Evolutionary conservation across 768 basidiomycete species (phyloP).

Genomic region (Paxillus involutus): DNA sequence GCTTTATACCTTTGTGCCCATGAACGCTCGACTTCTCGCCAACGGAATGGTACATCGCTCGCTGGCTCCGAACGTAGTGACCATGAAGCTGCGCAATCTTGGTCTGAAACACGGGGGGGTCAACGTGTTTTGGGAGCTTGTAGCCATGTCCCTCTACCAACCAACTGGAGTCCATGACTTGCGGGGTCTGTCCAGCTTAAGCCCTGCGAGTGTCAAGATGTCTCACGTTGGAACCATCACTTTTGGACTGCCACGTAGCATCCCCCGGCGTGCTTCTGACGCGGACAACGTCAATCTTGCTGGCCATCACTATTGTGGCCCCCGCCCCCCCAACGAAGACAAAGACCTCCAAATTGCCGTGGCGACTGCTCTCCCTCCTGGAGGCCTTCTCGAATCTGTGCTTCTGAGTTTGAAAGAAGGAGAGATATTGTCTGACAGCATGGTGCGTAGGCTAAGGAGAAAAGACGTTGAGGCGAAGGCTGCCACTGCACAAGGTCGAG

Average conservation of each 20-base stretch:
- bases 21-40: constrained; percentile 20
- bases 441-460: constrained; percentile 22
- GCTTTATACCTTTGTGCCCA: constrained; percentile 26
- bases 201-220: constrained; percentile 22
- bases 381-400: constrained; percentile 18
- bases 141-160: constrained; percentile 23
- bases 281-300: constrained; percentile 21
- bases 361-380: constrained; percentile 20
- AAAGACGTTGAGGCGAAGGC: constrained; percentile 20
- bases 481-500: constrained; percentile 21
- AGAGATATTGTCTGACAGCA: constrained; percentile 23
- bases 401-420: constrained; percentile 24
- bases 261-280: neutral
- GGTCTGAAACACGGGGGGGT: constrained; percentile 21
- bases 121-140: constrained; percentile 26
- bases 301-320: no score
- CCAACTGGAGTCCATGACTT: constrained; percentile 20
- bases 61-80: constrained; percentile 25
- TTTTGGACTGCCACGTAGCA: constrained; percentile 13
- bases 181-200: constrained; percentile 20
- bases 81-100: constrained; percentile 25
- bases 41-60: constrained; percentile 29
- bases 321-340: neutral
- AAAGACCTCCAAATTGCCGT: constrained; percentile 16
- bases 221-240: constrained; percentile 22